Base-by-base conservation (phyloP, 345 rosid species). In the Microcos paniculata region DNA sequence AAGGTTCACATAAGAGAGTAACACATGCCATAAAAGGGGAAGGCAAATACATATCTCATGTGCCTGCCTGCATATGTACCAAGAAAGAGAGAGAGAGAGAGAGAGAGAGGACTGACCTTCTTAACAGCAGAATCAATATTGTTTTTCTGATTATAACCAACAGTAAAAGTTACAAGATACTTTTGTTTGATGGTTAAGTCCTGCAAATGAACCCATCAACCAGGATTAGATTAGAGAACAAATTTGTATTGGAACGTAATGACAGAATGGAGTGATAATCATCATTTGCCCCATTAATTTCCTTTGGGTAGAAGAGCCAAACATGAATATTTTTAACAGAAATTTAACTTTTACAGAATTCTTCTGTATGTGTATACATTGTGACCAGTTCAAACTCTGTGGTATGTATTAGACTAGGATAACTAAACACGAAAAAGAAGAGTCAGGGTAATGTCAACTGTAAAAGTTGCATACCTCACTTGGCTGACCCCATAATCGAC, bases 161-260 rank as follows among this genome's bases (percentile, higher is more conserved):
- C 98, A 7, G 99, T 96, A 76, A 93, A 93, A 38, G 98, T 90
- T 73, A 90, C 95, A 40, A 96, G 89, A 87, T 96, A 96, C 83
- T 81, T 88, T 33, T 85, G 92, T 76, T 80, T 84, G 76, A 77
- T 73, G 68, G 79, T 53, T 70, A 93, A 76, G 86, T 93, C 99
- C 98, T 93, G 90, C 92, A 86, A 79, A 78, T 78, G 76, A n/a
- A 82, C 76, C 78, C 62, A 72, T 80, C 56, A 83, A 49, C 31
- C 70, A 66, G 48, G 49, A 75, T 55, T 30, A 73, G 51, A 68
- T 69, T 58, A 62, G 64, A 67, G 45, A 75, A 70, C 42, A 76
- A 77, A 52, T 28, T 16, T 43, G 62, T 28, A 72, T 72, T 45
- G 40, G 67, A 49, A 71, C 38, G 62, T 70, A 61, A 55, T 35